Evolutionary conservation across 805 yeast genomes (phyloP), one percentile per base, ranked within the genome.

Genomic region (Brettanomyces sp.): DNA sequence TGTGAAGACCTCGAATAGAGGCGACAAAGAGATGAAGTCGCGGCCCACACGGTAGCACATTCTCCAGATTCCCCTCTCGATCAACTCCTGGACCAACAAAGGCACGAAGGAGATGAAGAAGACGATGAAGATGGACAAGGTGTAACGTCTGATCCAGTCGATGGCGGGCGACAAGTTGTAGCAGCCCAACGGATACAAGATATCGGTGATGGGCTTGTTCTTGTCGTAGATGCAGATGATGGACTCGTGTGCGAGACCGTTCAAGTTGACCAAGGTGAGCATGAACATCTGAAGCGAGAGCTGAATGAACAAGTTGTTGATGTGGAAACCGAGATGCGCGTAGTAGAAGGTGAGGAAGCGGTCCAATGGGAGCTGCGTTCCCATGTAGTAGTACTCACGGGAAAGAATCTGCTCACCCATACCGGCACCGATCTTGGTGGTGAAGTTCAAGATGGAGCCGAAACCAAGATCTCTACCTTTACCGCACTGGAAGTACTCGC

Each of bases 391-490:
- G 63, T 85, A 85, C 63, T 85, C 95, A 68, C 95, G 75, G 25
- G 90, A 83, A 49, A 85, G 69, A 81, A 85, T 82, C 64, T 85
- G 95, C 66, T 85, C 95, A 64, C 93, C 93, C 95, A 85, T 85
- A 67, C 95, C 95, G 54, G 93, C 90, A 66, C 95, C 95, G 74
- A 85, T 84, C 67, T 85, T 85, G 38, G 90, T 84, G 22, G 89
- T 84, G 74, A 85, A 85, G 66, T 85, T 85, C 73, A 84, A 72
- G 67, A 85, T 84, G 4, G 93, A 83, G 49, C 89, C 89, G 65
- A 85, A 85, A 61, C 95, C 95, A 57, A 85, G 73, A 74, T 85
- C 95, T 73, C 95, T 74, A 63, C 95, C 95, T 67, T 85, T 85
- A 68, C 95, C 95, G 77, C 95, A 85, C 69, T 85, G 95, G 67